Percentiles rank a stretch among this genome's conserved stretches.
phyloP scores from a whole-genome alignment of 306 rosid species.

The Cucurbita moschata region DNA sequence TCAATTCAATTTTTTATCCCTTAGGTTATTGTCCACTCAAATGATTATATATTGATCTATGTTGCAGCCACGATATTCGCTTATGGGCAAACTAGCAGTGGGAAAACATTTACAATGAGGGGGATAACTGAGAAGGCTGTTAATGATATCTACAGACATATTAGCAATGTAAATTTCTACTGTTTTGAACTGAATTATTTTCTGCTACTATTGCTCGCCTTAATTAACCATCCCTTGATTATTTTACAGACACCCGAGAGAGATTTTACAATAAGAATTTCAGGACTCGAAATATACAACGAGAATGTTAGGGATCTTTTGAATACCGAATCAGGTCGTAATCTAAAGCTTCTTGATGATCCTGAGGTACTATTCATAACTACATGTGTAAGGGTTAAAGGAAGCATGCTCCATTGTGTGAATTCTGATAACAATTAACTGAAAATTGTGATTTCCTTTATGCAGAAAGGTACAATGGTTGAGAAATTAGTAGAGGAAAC shows the following conservation, averaged over 20 bases:
- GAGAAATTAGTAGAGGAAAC: conserved; percentile 95
- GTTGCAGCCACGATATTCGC: conserved; percentile 87
- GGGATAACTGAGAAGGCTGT: conserved; percentile 99
- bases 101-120: conserved; percentile 96
- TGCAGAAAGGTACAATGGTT: conserved; percentile 95
- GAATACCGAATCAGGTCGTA: conserved; percentile 87
- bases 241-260: conserved; percentile 72
- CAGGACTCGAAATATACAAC: conserved; percentile 95
- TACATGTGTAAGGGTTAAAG: background rate
- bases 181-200: conserved; percentile 3
- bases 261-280: conserved; percentile 68
- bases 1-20: background rate
- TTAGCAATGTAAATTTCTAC: conserved; percentile 51
- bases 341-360: conserved; percentile 83
- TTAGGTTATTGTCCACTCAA: background rate
- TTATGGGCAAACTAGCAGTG: conserved; percentile 99
- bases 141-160: conserved; percentile 75
- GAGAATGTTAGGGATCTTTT: conserved; percentile 89
- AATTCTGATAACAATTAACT: background rate
- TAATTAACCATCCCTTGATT: conserved; percentile 9
- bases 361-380: conserved; percentile 52
- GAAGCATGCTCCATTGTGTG: background rate
- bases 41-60: background rate
- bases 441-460: conserved; percentile 1
- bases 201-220: background rate